phyloP scores from a whole-genome alignment of 805 yeast genomes.

The Starmera caribaea region DNA sequence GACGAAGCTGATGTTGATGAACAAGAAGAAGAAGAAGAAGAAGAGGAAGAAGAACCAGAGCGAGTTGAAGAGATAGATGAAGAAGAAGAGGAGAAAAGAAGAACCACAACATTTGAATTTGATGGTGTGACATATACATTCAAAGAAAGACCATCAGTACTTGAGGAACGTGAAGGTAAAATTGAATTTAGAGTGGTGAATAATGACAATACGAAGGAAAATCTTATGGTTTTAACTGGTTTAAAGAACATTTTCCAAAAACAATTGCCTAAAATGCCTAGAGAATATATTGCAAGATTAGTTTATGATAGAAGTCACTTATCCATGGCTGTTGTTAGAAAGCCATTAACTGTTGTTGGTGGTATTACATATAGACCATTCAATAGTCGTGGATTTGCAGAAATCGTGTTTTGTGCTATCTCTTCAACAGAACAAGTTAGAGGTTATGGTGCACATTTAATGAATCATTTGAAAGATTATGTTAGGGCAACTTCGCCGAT shows the following conservation, averaged over 20 bases:
- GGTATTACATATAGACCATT: constrained; percentile 97
- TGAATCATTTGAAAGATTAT: constrained; percentile 96
- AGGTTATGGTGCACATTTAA: constrained; percentile 97
- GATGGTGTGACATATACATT: constrained; percentile 78
- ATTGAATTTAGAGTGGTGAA: constrained; percentile 95
- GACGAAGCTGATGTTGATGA: constrained; percentile 14
- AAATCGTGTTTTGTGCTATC: constrained; percentile 97
- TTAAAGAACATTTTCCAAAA: constrained; percentile 92
- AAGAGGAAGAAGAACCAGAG: constrained; percentile 15
- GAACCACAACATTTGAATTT: constrained; percentile 31
- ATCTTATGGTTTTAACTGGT: constrained; percentile 87
- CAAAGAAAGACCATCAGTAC: constrained; percentile 87
- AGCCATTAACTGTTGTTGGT: constrained; percentile 92
- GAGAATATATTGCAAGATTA: constrained; percentile 88
- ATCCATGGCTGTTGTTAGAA: constrained; percentile 91
- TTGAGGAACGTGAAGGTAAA: constrained; percentile 87
- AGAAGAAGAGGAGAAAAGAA: constrained; percentile 24
- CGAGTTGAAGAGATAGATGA: constrained; percentile 18
- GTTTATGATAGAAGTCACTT: constrained; percentile 92
- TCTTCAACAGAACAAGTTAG: constrained; percentile 96
- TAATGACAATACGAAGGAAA: constrained; percentile 83
- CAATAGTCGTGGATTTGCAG: constrained; percentile 85
- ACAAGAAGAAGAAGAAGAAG: constrained; percentile 14
- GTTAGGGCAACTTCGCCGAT: constrained; percentile 82
- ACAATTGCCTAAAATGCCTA: constrained; percentile 97